Percentiles rank a stretch among this genome's conserved stretches.
phyloP scores from a whole-genome alignment of 2,329 filamentous ascomycete genomes.

The Fusarium setosum region DNA sequence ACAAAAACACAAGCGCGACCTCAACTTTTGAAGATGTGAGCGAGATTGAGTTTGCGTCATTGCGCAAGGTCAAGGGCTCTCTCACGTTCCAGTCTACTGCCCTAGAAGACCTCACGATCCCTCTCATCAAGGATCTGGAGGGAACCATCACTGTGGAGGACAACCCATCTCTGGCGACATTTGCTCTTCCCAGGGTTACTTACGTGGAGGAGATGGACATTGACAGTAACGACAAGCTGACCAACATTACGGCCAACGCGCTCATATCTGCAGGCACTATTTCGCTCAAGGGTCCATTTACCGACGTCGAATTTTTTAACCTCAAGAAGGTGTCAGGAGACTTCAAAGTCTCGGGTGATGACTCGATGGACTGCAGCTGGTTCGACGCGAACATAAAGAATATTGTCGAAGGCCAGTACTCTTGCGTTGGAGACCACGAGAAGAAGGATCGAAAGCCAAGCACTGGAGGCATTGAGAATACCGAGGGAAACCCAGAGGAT shows the following conservation, averaged over 20 bases:
- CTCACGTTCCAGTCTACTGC: slow-evolving; percentile 37
- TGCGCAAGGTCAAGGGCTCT: slow-evolving; percentile 38
- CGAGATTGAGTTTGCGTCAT: slow-evolving; percentile 38
- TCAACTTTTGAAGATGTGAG: slow-evolving; percentile 33
- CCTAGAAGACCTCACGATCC: slow-evolving; percentile 37
- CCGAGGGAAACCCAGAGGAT: slow-evolving; percentile 39
- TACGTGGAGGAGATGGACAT: slow-evolving; percentile 37
- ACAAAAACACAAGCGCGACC: slow-evolving; percentile 38
- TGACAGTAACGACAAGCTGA: slow-evolving; percentile 37
- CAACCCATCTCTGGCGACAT: slow-evolving; percentile 36
- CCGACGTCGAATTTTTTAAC: slow-evolving; percentile 43
- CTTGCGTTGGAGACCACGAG: slow-evolving; percentile 40
- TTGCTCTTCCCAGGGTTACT: slow-evolving; percentile 39
- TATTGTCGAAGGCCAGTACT: slow-evolving; percentile 40
- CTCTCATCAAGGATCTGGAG: slow-evolving; percentile 38
- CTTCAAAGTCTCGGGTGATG: slow-evolving; percentile 39
- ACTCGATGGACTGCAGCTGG: slow-evolving; percentile 46
- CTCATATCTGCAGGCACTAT: slow-evolving; percentile 41
- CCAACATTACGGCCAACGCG: slow-evolving; percentile 44
- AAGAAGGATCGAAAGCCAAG: slow-evolving; percentile 40
- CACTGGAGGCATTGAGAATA: slow-evolving; percentile 43
- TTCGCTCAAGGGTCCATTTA: slow-evolving; percentile 38
- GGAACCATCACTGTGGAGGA: slow-evolving; percentile 40
- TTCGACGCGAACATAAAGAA: slow-evolving; percentile 43
- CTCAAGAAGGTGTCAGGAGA: slow-evolving; percentile 42